Evolutionary conservation across 2,329 filamentous ascomycete species (phyloP), one percentile per base, ranked within the genome.

Genomic region (Hypoxylon sp.): DNA sequence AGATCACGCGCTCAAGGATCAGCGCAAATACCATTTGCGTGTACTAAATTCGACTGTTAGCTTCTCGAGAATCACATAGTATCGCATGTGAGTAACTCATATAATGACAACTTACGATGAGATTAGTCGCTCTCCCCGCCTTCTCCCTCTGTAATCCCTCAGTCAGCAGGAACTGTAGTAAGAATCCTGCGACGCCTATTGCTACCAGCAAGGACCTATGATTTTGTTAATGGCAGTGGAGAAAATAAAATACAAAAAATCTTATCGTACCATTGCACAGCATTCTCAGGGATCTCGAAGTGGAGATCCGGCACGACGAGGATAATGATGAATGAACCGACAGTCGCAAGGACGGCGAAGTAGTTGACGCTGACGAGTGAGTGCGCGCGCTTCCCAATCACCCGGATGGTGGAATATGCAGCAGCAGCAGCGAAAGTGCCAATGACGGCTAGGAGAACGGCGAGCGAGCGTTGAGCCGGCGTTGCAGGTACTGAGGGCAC

Each of bases 291-390:
- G 2, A 81, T 73, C 58, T 82, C 77, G 8, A 86, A 81, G 2
- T 78, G 73, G 24, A 84, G 73, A 35, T 78, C 78, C 0, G 84
- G 84, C 29, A 83, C 77, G 8, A 81, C 66, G 11, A 82, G 81
- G 75, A 94, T 87, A 42, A 88, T 86, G 0, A 90, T 73, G 1
- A 86, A 79, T 6, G 90, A 92, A 55, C 93, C 87, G 0, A 92
- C 73, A 0, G 89, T 91, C 42, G 91, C 91, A 78, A 89, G 85
- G 0, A 82, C 81, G 1, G 90, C 89, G 76, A 95, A 94, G 78
- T 94, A 95, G 70, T 92, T 94, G 6, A 95, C 92, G 31, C 86
- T 90, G 46, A 95, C 87, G 14, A 96, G 86, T 0, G 93, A 90
- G 76, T 95, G 92, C 0, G 91, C 90, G 19, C 92, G 84, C 71